A percentile compares a stretch with the other conserved stretches of the same genome.
Conservation (phyloP, 192 early-diverging fungal species). For the Coemansia umbellata region DNA sequence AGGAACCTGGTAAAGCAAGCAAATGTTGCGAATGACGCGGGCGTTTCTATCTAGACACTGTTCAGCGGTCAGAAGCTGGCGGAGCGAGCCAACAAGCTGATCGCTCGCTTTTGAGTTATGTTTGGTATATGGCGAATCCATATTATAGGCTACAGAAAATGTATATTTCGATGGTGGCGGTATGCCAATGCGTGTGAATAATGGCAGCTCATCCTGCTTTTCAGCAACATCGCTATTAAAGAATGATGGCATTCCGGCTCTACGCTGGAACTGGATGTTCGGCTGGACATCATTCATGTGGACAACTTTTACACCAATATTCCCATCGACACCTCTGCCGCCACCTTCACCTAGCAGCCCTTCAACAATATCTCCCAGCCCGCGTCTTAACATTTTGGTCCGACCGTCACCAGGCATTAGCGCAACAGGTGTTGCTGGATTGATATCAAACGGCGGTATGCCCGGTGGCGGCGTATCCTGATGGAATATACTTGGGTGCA, state of each 20-base stretch:
- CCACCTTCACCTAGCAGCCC: constrained; percentile 23
- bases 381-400: not conserved
- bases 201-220: constrained; percentile 20
- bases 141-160: constrained; percentile 15
- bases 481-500: constrained; percentile 50
- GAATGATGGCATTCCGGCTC: not conserved
- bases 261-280: not conserved
- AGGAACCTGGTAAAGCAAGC: constrained; percentile 31
- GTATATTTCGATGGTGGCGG: constrained; percentile 14
- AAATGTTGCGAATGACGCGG: constrained; percentile 42
- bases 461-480: constrained; percentile 35
- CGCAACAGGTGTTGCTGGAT: constrained; percentile 36
- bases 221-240: not conserved
- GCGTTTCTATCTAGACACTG: constrained; percentile 50
- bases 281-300: constrained; percentile 17
- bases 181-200: constrained; percentile 44
- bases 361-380: constrained; percentile 15
- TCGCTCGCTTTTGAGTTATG: not conserved
- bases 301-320: constrained; percentile 25
- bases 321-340: not conserved
- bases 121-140: constrained; percentile 12
- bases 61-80: constrained; percentile 29
- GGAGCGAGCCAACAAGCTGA: constrained; percentile 28
- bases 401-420: constrained; percentile 31
- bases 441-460: constrained; percentile 48